phyloP scores from a whole-genome alignment of 2,329 filamentous ascomycete species.

The Fusarium virguliforme region DNA sequence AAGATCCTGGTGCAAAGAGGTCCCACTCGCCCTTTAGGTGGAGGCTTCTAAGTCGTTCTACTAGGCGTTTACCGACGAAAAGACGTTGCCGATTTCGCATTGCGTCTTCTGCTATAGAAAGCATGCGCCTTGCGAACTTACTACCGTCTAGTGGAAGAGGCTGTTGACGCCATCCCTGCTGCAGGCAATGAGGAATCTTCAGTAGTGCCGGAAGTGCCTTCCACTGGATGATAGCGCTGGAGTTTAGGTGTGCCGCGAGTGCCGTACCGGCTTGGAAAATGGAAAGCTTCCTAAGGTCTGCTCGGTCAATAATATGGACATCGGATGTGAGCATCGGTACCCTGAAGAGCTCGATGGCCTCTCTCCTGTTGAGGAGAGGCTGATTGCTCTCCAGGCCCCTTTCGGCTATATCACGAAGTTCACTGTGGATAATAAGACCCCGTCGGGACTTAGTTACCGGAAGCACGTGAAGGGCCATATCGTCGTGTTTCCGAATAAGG shows the following conservation, averaged over 20 bases:
- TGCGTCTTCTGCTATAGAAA: slow-evolving; percentile 30
- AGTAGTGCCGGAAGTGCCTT: slow-evolving; percentile 18
- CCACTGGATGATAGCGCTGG: neutral
- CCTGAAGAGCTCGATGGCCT: slow-evolving; percentile 1
- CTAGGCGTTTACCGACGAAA: slow-evolving; percentile 20
- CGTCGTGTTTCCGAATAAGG: slow-evolving; percentile 30
- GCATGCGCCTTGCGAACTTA: slow-evolving; percentile 7
- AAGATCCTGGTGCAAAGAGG: slow-evolving; percentile 32
- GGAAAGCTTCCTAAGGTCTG: slow-evolving; percentile 25
- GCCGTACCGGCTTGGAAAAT: slow-evolving; percentile 11
- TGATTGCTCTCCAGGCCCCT: slow-evolving; percentile 16
- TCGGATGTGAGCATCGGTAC: too few species aligned
- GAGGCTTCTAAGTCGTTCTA: slow-evolving; percentile 19
- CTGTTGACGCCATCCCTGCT: slow-evolving; percentile 15
- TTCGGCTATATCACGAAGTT: slow-evolving; percentile 29
- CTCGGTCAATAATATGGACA: too few species aligned
- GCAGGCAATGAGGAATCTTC: slow-evolving; percentile 12
- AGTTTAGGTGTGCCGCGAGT: slow-evolving; percentile 15
- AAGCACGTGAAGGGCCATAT: slow-evolving; percentile 31
- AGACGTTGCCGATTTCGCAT: slow-evolving; percentile 23
- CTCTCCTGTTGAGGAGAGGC: slow-evolving; percentile 26
- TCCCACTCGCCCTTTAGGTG: slow-evolving; percentile 20
- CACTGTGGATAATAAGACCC: slow-evolving; percentile 21
- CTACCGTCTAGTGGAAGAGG: slow-evolving; percentile 18
- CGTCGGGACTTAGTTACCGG: slow-evolving; percentile 13